A percentile compares a stretch with the other conserved stretches of the same genome.
phyloP scores from a whole-genome alignment of 2,329 filamentous ascomycete species.

The Zymoseptoria passerinii region DNA sequence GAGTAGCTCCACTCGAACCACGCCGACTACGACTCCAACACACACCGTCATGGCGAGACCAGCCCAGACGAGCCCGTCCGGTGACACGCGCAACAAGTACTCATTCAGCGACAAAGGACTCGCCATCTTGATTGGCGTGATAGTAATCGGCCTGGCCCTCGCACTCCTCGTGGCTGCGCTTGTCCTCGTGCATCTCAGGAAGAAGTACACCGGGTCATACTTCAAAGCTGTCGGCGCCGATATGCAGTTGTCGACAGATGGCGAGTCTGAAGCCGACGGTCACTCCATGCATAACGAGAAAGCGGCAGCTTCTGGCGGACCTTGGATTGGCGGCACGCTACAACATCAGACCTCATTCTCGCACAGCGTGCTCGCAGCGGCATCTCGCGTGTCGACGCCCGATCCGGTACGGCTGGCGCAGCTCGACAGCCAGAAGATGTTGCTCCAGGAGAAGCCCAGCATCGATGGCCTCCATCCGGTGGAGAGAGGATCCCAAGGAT shows the following conservation, averaged over 20 bases:
- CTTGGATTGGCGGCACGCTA: not conserved
- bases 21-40: not conserved
- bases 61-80: not conserved
- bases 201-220: constrained; percentile 6
- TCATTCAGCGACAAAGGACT: constrained; percentile 1
- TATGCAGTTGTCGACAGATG: not conserved
- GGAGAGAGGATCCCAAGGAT: not conserved
- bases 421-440: not conserved
- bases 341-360: not conserved
- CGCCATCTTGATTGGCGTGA: constrained; percentile 2
- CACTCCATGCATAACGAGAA: not conserved
- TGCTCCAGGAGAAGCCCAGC: not conserved
- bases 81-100: not conserved
- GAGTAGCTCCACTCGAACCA: not conserved
- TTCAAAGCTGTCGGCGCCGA: constrained; percentile 4
- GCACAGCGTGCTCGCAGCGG: not conserved
- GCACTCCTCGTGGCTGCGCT: constrained; percentile 1
- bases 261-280: not conserved
- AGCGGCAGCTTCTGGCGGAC: not conserved
- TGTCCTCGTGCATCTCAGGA: constrained; percentile 1
- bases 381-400: not conserved
- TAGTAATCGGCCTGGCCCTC: constrained; percentile 1
- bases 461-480: not conserved
- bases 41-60: not conserved
- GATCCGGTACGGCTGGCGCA: not conserved